Percentiles rank a stretch among this genome's conserved stretches.
phyloP scores from a whole-genome alignment of 257 asterid genomes.

The Ophiorrhiza pumila region DNA sequence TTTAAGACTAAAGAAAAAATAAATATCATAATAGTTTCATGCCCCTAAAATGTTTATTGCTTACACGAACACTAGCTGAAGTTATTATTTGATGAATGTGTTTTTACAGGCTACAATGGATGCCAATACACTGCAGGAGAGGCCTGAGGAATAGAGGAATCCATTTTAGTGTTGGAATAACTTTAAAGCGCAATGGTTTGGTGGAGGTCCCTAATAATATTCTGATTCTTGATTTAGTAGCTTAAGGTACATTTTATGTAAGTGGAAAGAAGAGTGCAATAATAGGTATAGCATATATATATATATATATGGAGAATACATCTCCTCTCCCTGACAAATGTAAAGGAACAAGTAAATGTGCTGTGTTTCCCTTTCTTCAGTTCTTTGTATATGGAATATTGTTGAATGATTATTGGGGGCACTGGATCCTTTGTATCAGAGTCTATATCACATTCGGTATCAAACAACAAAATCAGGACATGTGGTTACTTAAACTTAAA shows the following conservation, averaged over 20 bases:
- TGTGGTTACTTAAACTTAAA: too few species aligned
- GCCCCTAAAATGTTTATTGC: not conserved
- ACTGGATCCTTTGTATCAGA: too few species aligned
- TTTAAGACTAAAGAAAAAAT: not conserved
- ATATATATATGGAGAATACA: conserved; percentile 12
- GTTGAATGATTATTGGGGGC: not conserved
- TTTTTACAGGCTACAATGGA: conserved; percentile 39
- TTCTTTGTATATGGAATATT: too few species aligned
- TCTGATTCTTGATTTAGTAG: conserved; percentile 6
- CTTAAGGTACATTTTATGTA: conserved; percentile 2
- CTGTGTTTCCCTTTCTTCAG: too few species aligned
- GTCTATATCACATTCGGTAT: too few species aligned
- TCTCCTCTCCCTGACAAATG: conserved; percentile 1
- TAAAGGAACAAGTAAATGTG: not conserved
- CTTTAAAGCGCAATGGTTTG: conserved; percentile 11
- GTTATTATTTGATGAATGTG: not conserved
- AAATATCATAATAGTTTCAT: not conserved
- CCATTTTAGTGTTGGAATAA: conserved; percentile 4
- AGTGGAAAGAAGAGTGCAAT: too few species aligned
- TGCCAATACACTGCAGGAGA: conserved; percentile 49
- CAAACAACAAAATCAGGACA: too few species aligned
- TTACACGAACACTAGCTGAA: not conserved
- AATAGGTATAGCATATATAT: not conserved
- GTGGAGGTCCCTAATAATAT: not conserved
- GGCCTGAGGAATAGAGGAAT: conserved; percentile 18